These are phyloP conservation scores for Cystofilobasidium capitatum DNA, from an alignment of 768 basidiomycete species.

Conservation along the genomic window DNA sequence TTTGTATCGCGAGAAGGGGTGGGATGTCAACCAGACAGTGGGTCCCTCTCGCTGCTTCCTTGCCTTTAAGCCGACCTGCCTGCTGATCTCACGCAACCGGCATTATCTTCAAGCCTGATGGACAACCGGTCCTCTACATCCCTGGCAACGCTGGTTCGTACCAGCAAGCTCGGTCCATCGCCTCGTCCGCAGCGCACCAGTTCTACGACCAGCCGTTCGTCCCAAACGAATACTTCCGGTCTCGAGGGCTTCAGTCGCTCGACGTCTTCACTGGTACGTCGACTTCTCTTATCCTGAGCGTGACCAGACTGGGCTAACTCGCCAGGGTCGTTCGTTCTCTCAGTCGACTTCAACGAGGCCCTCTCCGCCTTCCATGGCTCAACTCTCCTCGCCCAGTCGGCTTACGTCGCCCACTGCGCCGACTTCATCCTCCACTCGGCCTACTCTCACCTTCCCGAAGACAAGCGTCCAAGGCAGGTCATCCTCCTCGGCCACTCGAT, in stretches of 20 bases:
- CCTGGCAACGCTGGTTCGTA: conserved; percentile 96
- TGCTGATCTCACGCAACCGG: conserved; percentile 6
- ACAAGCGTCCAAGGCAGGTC: conserved; percentile 48
- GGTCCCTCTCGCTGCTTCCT: conserved; percentile 17
- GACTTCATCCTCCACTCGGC: conserved; percentile 60
- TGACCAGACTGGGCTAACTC: background rate
- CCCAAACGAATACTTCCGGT: conserved; percentile 49
- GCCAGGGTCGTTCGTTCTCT: background rate
- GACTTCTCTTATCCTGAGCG: background rate
- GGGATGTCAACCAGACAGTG: conserved; percentile 59
- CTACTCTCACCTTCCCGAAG: conserved; percentile 46
- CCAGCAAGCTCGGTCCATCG: conserved; percentile 86
- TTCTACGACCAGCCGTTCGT: conserved; percentile 55
- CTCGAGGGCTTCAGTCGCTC: conserved; percentile 48
- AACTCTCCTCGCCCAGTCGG: conserved; percentile 71
- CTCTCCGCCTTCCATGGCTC: conserved; percentile 88
- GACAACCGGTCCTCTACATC: conserved; percentile 85
- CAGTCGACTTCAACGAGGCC: conserved; percentile 95
- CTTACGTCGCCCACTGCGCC: conserved; percentile 62
- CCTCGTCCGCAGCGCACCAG: conserved; percentile 76
- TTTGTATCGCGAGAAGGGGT: conserved; percentile 80
- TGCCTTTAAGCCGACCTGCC: background rate
- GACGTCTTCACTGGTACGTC: conserved; percentile 80
- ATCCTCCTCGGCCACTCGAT: conserved; percentile 89
- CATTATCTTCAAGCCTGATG: conserved; percentile 38